Conservation (phyloP, 2,329 filamentous ascomycete species). For the Hymenoscyphus fructigenus region DNA sequence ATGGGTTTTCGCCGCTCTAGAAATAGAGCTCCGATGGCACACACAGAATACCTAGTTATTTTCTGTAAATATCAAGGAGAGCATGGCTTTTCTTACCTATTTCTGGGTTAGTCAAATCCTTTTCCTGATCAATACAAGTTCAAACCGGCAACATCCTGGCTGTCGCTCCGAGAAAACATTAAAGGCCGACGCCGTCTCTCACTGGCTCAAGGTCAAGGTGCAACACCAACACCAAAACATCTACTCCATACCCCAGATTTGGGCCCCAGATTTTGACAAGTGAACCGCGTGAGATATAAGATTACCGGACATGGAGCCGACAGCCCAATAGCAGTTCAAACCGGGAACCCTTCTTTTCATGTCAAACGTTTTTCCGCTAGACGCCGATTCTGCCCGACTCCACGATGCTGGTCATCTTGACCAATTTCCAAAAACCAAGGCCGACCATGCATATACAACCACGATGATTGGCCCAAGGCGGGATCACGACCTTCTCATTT, state of each 20-base stretch:
- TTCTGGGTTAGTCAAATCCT: background rate
- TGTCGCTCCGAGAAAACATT: background rate
- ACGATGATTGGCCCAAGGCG: background rate
- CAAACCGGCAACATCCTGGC: background rate
- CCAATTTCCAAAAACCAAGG: background rate
- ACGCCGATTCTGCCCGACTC: background rate
- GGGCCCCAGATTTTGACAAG: background rate
- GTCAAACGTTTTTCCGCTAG: background rate
- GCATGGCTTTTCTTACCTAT: background rate
- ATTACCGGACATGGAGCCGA: background rate
- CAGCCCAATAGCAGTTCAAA: background rate
- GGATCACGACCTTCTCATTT: background rate
- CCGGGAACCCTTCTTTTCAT: background rate
- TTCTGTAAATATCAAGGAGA: background rate
- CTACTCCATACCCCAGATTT: background rate
- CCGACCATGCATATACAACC: background rate
- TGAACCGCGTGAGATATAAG: background rate
- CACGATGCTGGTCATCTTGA: background rate
- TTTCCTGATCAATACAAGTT: background rate
- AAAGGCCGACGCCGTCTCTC: background rate
- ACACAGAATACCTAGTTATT: background rate
- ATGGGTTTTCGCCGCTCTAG: background rate
- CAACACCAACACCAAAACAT: background rate
- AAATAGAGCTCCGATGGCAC: background rate
- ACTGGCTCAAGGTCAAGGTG: background rate